Percentiles rank a stretch among this genome's conserved stretches.
These are phyloP conservation scores for Aotearoamyces nothofagi DNA, from an alignment of 2,329 filamentous ascomycete genomes.

Conservation along the genomic window DNA sequence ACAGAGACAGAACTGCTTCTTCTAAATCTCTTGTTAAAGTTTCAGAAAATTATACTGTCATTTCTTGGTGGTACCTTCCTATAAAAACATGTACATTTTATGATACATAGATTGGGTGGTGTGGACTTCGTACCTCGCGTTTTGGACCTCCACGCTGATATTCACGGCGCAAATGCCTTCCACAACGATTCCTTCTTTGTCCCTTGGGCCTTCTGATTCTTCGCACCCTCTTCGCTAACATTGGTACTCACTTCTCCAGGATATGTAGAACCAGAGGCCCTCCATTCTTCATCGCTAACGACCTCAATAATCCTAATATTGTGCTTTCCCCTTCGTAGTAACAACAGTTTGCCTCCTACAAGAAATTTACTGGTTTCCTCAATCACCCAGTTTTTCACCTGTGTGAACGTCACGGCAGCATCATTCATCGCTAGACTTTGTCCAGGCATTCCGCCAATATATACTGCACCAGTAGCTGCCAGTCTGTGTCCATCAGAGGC, in stretches of 20 bases:
- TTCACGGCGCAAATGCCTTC: no score
- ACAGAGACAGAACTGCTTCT: no score
- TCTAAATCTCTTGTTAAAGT: no score
- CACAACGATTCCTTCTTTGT: no score
- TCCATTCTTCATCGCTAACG: slow-evolving; percentile 38
- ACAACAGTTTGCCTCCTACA: slow-evolving; percentile 40
- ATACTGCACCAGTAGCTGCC: slow-evolving; percentile 37
- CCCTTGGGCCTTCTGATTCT: no score
- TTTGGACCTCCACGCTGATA: no score
- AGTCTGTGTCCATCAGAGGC: slow-evolving; percentile 42
- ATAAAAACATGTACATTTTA: no score
- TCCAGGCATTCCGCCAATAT: slow-evolving; percentile 39
- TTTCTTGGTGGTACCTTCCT: no score
- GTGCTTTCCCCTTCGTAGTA: slow-evolving; percentile 48
- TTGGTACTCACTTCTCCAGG: slow-evolving; percentile 30
- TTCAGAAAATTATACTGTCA: no score
- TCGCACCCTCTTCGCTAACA: no score
- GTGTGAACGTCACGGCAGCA: slow-evolving; percentile 42
- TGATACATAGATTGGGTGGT: no score
- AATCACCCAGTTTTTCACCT: slow-evolving; percentile 42
- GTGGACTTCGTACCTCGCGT: no score
- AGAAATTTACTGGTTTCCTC: slow-evolving; percentile 43
- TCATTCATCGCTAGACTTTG: slow-evolving; percentile 27
- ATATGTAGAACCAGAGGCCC: slow-evolving; percentile 31
- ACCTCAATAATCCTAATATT: slow-evolving; percentile 46